Evolutionary conservation across 2,329 filamentous ascomycete species (phyloP), one percentile per base, ranked within the genome.

Genomic region (Aspergillus ruber): DNA sequence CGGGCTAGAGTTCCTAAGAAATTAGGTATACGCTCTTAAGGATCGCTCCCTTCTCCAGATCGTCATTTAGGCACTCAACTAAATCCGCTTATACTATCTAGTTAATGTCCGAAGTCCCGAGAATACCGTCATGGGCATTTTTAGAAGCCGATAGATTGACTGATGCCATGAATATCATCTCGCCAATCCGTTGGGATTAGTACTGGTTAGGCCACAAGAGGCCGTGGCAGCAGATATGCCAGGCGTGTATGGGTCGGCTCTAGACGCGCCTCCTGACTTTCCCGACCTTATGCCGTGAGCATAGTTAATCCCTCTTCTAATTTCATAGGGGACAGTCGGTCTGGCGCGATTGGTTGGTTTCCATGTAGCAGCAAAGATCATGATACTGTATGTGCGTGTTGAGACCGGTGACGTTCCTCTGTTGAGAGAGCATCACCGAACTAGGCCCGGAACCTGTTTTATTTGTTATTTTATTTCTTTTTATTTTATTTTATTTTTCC

Each of bases 181-280:
- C 9, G 25, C 10, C 25, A 29, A 36, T 39, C 36, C 5, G 36
- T 39, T 39, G 36, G 36, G 36, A 18, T 39, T 38, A 15, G 15
- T 18, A 18, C 18, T 38, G 18, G 15, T 18, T 39, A 18, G 36
- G 15, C 10, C 36, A 20, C 15, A 18, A 6, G n/a, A 56, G 46
- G 43, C 45, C 57, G 46, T 57, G 50, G 53, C 51, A 47, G 51
- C 25, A 27, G 7, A 35, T 35, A 17, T 35, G 13, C 4, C n/a
- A 35, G 25, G 25, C 25, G 4, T 46, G 54, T 50, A 58, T 57
- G 50, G 54, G 53, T 51, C 52, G 51, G 51, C 55, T 56, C 52
- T 52, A 61, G 58, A 52, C 44, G 53, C 54, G 48, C 48, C 48
- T 55, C 57, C 55, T 51, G 54, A 56, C 50, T 53, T 52, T 51